Percentiles rank a stretch among this genome's conserved stretches.
These are phyloP conservation scores for Pseudogymnoascus sp. DNA, from an alignment of 2,329 filamentous ascomycete species.

Conservation along the genomic window DNA sequence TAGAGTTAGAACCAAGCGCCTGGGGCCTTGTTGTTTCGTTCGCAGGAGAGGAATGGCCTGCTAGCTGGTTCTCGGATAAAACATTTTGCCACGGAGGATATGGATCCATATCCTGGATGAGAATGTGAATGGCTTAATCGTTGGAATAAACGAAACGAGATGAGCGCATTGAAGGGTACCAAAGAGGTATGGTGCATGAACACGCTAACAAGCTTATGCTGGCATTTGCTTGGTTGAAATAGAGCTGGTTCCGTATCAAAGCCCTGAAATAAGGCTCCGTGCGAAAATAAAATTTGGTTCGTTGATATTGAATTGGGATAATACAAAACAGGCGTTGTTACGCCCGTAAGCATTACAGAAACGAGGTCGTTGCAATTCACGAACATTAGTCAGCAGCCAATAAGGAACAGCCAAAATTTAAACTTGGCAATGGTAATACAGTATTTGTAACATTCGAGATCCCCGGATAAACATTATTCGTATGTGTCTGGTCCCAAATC, in stretches of 20 bases:
- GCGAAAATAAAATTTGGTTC: conserved; percentile 1
- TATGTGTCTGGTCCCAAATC: not conserved
- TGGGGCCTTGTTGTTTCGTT: not conserved
- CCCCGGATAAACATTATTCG: not conserved
- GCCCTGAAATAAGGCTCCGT: not conserved
- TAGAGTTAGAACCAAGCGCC: not conserved
- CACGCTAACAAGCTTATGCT: not conserved
- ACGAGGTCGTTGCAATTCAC: not conserved
- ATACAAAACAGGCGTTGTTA: not conserved
- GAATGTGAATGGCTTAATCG: not conserved
- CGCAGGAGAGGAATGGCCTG: not conserved
- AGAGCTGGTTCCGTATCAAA: not conserved
- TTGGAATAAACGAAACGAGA: not conserved
- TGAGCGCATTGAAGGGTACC: not conserved
- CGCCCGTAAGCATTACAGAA: not conserved
- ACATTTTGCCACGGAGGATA: not conserved
- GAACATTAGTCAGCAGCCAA: conserved; percentile 1
- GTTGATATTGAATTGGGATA: not conserved
- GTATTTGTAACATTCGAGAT: not conserved
- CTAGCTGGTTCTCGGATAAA: not conserved
- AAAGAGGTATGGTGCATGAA: not conserved
- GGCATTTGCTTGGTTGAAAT: not conserved
- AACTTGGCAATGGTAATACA: not conserved
- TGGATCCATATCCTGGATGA: not conserved
- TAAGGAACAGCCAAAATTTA: not conserved